phyloP scores from a whole-genome alignment of 116 monocot species.

The Iris pallida region DNA sequence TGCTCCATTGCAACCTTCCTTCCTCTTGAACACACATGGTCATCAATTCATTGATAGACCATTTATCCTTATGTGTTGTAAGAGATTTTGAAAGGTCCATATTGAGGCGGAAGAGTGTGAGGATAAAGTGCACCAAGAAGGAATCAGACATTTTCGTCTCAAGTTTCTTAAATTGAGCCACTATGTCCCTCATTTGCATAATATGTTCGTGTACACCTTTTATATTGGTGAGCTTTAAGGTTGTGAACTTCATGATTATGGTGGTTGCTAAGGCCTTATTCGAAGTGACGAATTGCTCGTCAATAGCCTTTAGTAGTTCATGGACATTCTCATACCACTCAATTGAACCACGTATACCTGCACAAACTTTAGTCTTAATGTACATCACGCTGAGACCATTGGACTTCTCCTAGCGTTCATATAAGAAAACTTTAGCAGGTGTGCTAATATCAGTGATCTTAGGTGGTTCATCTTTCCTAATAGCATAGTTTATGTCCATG shows the following conservation, averaged over 20 bases:
- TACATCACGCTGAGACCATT: slow-evolving; percentile 4
- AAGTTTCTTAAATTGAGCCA: too few relatives aligned
- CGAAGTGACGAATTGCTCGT: too few relatives aligned
- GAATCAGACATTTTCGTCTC: background rate
- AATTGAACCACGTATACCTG: too few relatives aligned
- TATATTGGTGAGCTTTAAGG: background rate
- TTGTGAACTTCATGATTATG: too few relatives aligned
- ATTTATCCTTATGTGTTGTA: slow-evolving; percentile 11
- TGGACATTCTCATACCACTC: background rate
- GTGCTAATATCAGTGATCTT: too few relatives aligned
- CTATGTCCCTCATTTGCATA: too few relatives aligned
- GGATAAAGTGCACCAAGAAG: background rate
- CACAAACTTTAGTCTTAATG: slow-evolving; percentile 2
- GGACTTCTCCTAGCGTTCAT: slow-evolving; percentile 10
- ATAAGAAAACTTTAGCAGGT: background rate
- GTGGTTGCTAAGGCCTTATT: slow-evolving; percentile 1
- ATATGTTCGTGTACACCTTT: background rate
- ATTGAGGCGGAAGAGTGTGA: background rate
- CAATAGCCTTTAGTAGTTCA: background rate
- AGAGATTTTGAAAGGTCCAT: background rate
- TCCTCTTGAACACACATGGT: slow-evolving; percentile 10
- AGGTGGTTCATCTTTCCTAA: too few relatives aligned
- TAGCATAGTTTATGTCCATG: too few relatives aligned
- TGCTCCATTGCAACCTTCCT: background rate
- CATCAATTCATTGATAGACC: background rate